A percentile compares a stretch with the other conserved stretches of the same genome.
phyloP scores from a whole-genome alignment of 768 basidiomycete genomes.

The Leccinum olivaceopallidum region DNA sequence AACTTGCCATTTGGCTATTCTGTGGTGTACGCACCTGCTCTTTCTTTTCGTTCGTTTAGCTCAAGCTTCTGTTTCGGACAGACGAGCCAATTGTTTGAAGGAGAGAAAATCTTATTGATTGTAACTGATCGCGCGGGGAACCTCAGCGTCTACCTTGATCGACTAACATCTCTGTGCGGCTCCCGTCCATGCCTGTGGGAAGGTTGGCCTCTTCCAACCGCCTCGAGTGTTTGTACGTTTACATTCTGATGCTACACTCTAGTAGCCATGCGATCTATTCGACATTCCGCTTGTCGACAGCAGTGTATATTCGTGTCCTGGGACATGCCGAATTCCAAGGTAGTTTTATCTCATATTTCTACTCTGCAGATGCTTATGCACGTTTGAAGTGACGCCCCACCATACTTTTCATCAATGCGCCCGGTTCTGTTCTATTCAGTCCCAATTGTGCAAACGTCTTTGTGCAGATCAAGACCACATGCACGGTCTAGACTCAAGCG shows the following conservation, averaged over 20 bases:
- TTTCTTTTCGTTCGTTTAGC: background rate
- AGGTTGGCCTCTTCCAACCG: slow-evolving; percentile 33
- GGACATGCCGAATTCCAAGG: slow-evolving; percentile 45
- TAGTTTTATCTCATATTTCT: slow-evolving; percentile 11
- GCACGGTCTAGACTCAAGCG: slow-evolving; percentile 43
- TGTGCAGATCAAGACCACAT: slow-evolving; percentile 42
- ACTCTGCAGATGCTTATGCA: background rate
- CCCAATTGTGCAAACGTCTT: slow-evolving; percentile 44
- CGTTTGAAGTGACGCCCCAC: slow-evolving; percentile 38
- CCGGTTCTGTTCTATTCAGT: slow-evolving; percentile 52
- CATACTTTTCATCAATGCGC: slow-evolving; percentile 52
- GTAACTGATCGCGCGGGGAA: slow-evolving; percentile 34
- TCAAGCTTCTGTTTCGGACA: slow-evolving; percentile 6
- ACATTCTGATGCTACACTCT: background rate
- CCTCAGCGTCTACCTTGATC: slow-evolving; percentile 42
- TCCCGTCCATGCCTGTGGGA: slow-evolving; percentile 53
- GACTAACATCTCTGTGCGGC: slow-evolving; percentile 51
- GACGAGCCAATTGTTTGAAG: slow-evolving; percentile 44
- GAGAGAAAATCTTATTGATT: slow-evolving; percentile 44
- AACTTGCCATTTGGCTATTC: slow-evolving; percentile 21
- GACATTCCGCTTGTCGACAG: slow-evolving; percentile 32
- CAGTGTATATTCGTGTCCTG: slow-evolving; percentile 40
- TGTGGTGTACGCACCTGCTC: slow-evolving; percentile 14
- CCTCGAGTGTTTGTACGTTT: too few species aligned
- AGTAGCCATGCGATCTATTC: slow-evolving; percentile 44